Base-by-base conservation (phyloP, 495 filamentous ascomycete species). In the Podospora fimiseda region DNA sequence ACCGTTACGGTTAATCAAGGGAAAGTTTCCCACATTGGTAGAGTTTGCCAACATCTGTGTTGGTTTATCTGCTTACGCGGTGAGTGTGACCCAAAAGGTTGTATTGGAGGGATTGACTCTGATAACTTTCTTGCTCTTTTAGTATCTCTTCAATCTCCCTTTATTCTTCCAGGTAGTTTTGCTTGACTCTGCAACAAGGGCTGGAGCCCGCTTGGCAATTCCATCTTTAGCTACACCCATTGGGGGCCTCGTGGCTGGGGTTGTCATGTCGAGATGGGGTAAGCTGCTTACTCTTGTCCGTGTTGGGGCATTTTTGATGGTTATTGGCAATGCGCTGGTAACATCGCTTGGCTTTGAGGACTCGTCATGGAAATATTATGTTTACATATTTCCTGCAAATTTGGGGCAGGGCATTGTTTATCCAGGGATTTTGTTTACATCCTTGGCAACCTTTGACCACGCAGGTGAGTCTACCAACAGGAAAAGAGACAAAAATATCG, bases 81-180 rank as follows among this genome's bases (percentile, higher is more conserved):
- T 84, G 57, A 58, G 79, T 73, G 7, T n/a, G n/a, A n/a, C n/a
- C n/a, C n/a, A n/a, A n/a, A n/a, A n/a, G n/a, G n/a, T n/a, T n/a
- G n/a, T n/a, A n/a, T n/a, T n/a, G n/a, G n/a, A n/a, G n/a, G n/a
- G n/a, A n/a, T n/a, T n/a, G n/a, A n/a, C n/a, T n/a, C n/a, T n/a
- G n/a, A n/a, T n/a, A n/a, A n/a, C n/a, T n/a, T n/a, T n/a, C n/a
- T n/a, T n/a, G n/a, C n/a, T n/a, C n/a, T n/a, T n/a, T n/a, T 48
- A 86, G 81, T 86, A 81, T 53, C 76, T 86, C 40, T 86, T 86
- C 60, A 80, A 76, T 9, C 74, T 85, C 1, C 82, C 83, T 3
- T 64, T 86, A 13, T 80, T 83, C 48, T 85, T 85, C 61, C 82
- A 85, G 56, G 75, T 83, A 1, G 75, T 85, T 9, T 67, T 84